Evolutionary conservation across 2,329 filamentous ascomycete species (phyloP).

Genomic region (Samsoniella hepiali): DNA sequence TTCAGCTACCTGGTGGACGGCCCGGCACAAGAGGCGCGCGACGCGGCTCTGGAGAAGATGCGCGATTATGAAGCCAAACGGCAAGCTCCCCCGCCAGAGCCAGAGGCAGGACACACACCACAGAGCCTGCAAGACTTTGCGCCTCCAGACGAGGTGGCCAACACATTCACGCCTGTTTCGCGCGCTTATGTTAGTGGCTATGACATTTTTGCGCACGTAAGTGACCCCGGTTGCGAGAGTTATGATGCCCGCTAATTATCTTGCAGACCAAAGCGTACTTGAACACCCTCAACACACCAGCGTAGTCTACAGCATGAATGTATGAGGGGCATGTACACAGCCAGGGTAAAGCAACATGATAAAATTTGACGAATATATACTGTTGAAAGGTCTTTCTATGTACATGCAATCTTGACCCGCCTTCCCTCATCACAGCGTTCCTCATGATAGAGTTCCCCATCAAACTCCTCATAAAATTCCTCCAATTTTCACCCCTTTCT

Average conservation of each 20-base stretch:
- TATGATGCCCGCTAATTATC: neutral
- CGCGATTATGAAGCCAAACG: neutral
- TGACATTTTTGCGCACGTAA: constrained; percentile 1
- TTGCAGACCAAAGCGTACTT: neutral
- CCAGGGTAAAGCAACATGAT: neutral
- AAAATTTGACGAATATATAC: neutral
- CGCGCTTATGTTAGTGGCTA: neutral
- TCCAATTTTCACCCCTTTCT: no score
- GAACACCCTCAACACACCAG: neutral
- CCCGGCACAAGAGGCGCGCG: neutral
- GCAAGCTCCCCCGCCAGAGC: neutral
- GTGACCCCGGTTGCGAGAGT: neutral
- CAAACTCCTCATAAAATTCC: no score
- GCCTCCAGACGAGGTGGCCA: neutral
- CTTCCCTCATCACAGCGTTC: no score
- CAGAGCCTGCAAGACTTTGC: neutral
- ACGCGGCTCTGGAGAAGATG: neutral
- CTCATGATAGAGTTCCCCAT: no score
- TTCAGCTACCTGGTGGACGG: neutral
- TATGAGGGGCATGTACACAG: neutral
- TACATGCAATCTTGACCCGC: neutral
- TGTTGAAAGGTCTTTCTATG: neutral
- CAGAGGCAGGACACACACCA: no score
- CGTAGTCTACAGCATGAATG: no score
- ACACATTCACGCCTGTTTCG: neutral